Base-by-base conservation (phyloP, 805 yeast genomes). In the Tetrapisispora taiwanensis region DNA sequence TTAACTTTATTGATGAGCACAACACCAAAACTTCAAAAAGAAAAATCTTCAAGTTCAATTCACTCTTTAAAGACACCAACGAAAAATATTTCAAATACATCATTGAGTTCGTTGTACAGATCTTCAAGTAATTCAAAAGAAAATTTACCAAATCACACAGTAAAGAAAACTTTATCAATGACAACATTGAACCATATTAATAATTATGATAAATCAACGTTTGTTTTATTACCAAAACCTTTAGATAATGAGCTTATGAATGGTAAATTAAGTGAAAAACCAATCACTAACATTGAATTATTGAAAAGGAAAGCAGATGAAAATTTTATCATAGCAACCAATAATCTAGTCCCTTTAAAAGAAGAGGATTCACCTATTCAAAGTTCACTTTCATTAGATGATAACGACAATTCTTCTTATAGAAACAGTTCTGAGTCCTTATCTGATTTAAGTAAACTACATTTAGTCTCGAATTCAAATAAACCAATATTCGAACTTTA, bases 221-320 rank as follows among this genome's bases (percentile, higher is more conserved):
- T 62, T 40, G 52, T 49, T 18, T 41, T 62, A 17, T 60, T 54
- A 35, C 66, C 65, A 17, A 48, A 48, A 36, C 60, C 63, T 14
- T 63, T 65, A 26, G 36, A 38, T 7, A 47, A 44, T 24, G 51
- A 61, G 5, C 45, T 61, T 43, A 62, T 62, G 67, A 59, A 61
- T 40, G 67, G 67, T 19, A 47, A 58, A 19, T 58, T 51, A 35
- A 55, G 64, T 42, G 53, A 56, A 8, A 54, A 62, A 19, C 67
- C 67, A 6, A 58, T 55, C 41, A 45, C 60, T 10, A 46, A 41
- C 26, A 49, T 54, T 6, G 54, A 47, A 27, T 52, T 37, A 27
- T 27, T 12, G 5, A 37, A 15, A 37, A 7, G 15, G 17, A 26
- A 37, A 4, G 9, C 10, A 37, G 9, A 47, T 24, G 51, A 47